Conservation (phyloP, 345 rosid species). For the Populus nigra region DNA sequence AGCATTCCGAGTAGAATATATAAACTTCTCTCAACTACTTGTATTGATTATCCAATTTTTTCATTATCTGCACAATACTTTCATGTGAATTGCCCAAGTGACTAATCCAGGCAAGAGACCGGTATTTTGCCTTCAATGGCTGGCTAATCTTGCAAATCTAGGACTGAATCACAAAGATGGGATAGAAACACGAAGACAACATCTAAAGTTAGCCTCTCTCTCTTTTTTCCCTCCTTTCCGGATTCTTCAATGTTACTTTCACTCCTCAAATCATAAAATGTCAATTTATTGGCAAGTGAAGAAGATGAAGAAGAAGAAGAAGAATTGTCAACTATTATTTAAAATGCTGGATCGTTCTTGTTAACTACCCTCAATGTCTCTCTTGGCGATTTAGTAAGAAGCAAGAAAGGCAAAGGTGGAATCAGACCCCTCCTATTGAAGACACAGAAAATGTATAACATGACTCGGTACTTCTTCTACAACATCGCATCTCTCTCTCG, state of each 20-base stretch:
- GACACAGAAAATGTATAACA: slow-evolving; percentile 13
- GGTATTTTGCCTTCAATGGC: not conserved
- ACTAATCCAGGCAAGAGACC: not conserved
- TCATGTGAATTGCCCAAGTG: not conserved
- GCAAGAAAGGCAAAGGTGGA: slow-evolving; percentile 2
- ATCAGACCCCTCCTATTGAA: slow-evolving; percentile 7
- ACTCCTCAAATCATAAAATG: not conserved
- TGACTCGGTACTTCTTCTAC: slow-evolving; percentile 10
- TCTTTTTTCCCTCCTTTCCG: not conserved
- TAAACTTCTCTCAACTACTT: not conserved
- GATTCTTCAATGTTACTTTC: not conserved
- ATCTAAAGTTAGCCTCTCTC: not conserved
- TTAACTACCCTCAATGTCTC: slow-evolving; percentile 3
- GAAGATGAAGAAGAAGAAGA: not conserved
- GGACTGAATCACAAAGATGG: not conserved
- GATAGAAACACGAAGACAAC: not conserved
- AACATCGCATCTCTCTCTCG: slow-evolving; percentile 6
- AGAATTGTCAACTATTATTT: slow-evolving; percentile 3
- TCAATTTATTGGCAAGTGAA: not conserved
- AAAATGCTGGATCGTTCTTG: not conserved
- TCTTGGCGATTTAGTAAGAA: slow-evolving; percentile 3
- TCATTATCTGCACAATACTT: not conserved
- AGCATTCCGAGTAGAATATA: not conserved
- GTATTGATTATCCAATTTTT: not conserved
- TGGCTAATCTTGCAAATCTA: not conserved